Evolutionary conservation across 2,329 filamentous ascomycete genomes (phyloP).

Genomic region (Chalaropsis thielavioides): DNA sequence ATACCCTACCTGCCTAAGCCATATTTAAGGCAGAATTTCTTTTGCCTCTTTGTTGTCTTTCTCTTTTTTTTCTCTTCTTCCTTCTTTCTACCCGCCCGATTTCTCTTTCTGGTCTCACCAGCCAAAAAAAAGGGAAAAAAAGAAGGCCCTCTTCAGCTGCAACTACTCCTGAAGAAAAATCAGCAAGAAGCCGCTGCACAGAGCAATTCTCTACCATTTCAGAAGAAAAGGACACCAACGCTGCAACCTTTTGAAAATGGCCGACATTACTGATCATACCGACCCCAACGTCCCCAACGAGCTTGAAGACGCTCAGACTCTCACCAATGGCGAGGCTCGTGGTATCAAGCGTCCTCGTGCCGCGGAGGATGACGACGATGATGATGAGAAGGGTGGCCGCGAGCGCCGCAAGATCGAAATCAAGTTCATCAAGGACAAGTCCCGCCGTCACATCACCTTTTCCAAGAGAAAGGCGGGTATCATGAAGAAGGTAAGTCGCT

Average conservation of each 20-base stretch:
- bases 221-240: neutral
- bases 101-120: conserved; percentile 3
- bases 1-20: neutral
- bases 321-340: conserved; percentile 52
- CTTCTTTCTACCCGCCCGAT: neutral
- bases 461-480: conserved; percentile 99
- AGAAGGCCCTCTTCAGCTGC: neutral
- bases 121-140: neutral
- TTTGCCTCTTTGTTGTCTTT: neutral
- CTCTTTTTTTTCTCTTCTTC: neutral
- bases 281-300: conserved; percentile 56
- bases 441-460: conserved; percentile 96
- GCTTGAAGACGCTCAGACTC: conserved; percentile 55
- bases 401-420: conserved; percentile 99
- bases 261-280: conserved; percentile 67
- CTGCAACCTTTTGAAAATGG: conserved; percentile 38
- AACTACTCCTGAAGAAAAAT: conserved; percentile 3
- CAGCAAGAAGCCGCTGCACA: neutral
- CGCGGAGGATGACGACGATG: conserved; percentile 89
- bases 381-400: conserved; percentile 93
- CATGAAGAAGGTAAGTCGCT: conserved; percentile 87
- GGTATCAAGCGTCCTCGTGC: conserved; percentile 79
- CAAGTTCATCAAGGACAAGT: conserved; percentile 99
- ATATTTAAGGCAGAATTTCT: neutral
- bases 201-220: neutral